Base-by-base conservation (phyloP, 257 asterid species). In the Gentiana macrophylla region DNA sequence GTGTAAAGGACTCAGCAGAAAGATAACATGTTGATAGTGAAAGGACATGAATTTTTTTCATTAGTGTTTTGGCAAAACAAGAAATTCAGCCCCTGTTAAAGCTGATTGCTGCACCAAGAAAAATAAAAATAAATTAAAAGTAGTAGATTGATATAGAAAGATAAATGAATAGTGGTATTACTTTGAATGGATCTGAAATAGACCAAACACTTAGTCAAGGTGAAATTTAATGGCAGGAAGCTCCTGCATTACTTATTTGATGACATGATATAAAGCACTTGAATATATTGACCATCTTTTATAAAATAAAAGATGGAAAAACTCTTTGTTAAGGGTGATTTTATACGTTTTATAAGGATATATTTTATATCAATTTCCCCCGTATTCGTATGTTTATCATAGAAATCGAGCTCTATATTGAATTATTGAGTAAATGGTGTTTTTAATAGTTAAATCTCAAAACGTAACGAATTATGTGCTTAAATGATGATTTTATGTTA, bases 21-120 rank as follows among this genome's bases (percentile, higher is more conserved):
- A 54, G 63, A 55, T 54, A 59, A 57, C 54, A 36, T 49, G 47
- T 32, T 55, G 80, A 67, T 41, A 70, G 76, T 46, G 79, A 66
- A 51, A 57, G 60, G 64, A 59, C 72, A 59, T 32, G 55, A 45
- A 60, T 49, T 46, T 65, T 24, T 59, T 55, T 68, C 52, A 37
- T 52, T 15, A 60, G 62, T 69, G 68, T 50, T 55, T 24, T 62
- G 62, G 67, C 53, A 53, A 59, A 60, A 54, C n/a, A 71, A 68
- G 76, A 71, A 59, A 47, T 49, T 52, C 52, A 55, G 7, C 52
- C 47, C 56, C 51, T 60, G 53, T 46, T 41, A 76, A 69, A 66
- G 76, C 72, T 63, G 77, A 57, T 24, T 24, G 24, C 24, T 24
- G 24, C 24, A 24, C 24, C 24, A 24, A 24, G 24, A 24, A 24